Percentiles rank a stretch among this genome's conserved stretches.
Conservation (phyloP, 1,284 basidiomycete genomes). For the Wolfiporia cocos region DNA sequence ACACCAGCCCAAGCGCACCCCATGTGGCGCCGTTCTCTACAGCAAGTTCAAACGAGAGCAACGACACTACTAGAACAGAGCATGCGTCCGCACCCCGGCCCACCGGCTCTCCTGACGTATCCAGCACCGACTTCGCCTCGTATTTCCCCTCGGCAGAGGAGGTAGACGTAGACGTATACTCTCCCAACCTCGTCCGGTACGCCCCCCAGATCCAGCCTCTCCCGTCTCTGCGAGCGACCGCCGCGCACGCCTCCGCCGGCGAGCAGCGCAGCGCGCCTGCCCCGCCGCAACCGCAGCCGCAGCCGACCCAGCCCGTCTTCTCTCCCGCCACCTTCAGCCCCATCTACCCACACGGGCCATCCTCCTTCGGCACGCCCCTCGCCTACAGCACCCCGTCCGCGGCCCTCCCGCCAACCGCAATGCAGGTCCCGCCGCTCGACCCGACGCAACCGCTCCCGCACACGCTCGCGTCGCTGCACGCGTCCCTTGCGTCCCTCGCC, state of each 20-base stretch:
- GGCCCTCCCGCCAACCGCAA: constrained; percentile 20
- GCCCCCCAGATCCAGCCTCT: background rate
- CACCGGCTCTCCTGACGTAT: constrained; percentile 4
- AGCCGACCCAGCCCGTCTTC: constrained; percentile 7
- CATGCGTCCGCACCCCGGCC: no score
- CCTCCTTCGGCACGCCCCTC: constrained; percentile 9
- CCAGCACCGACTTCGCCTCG: constrained; percentile 31
- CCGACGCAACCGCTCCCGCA: constrained; percentile 54
- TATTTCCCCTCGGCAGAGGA: constrained; percentile 39
- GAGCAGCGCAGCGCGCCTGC: no score
- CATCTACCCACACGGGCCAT: constrained; percentile 4
- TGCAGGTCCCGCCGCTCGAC: constrained; percentile 51
- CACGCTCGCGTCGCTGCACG: constrained; percentile 51
- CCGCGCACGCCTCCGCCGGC: no score
- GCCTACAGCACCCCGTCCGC: constrained; percentile 13
- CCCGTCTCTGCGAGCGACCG: no score
- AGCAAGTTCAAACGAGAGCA: background rate
- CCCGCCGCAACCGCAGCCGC: no score
- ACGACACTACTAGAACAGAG: background rate
- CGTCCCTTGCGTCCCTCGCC: constrained; percentile 53
- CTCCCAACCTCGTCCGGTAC: background rate
- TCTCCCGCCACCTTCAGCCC: constrained; percentile 1
- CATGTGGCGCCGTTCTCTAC: background rate
- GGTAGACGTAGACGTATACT: constrained; percentile 3
- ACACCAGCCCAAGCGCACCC: background rate